phyloP scores from a whole-genome alignment of 106 monocot genomes.

The Allium cepa region DNA sequence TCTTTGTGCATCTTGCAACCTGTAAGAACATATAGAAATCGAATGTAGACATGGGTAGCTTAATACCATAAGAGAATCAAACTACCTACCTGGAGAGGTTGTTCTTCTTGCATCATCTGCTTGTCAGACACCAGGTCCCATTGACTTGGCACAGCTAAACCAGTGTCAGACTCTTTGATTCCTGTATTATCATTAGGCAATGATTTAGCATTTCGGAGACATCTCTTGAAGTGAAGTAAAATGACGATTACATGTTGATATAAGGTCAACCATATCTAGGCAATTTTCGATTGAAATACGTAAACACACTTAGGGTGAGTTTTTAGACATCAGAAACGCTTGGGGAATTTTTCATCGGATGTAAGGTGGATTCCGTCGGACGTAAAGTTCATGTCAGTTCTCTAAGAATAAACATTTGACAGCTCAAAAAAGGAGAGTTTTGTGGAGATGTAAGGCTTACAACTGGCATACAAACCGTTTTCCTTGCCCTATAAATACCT shows the following conservation, averaged over 20 bases:
- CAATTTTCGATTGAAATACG: no score
- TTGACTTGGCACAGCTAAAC: slow-evolving; percentile 87
- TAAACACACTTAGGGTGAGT: no score
- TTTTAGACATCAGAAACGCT: no score
- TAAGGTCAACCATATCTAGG: background rate
- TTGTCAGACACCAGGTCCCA: slow-evolving; percentile 98
- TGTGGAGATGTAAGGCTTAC: no score
- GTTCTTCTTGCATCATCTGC: slow-evolving; percentile 99
- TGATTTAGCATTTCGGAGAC: background rate
- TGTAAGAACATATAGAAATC: slow-evolving; percentile 12
- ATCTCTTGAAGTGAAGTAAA: background rate
- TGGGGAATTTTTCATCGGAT: no score
- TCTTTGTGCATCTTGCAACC: slow-evolving; percentile 97
- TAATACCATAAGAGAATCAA: background rate
- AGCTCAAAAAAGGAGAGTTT: no score
- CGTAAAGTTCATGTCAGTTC: no score
- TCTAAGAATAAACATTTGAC: no score
- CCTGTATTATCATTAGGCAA: slow-evolving; percentile 30
- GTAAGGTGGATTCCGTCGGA: no score
- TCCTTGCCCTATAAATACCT: no score
- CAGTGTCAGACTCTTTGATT: slow-evolving; percentile 97
- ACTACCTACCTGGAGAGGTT: slow-evolving; percentile 76
- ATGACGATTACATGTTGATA: background rate
- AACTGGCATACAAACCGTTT: no score
- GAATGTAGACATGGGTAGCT: background rate